Base-by-base conservation (phyloP, 306 rosid genomes). In the Pachyrhizus erosus region DNA sequence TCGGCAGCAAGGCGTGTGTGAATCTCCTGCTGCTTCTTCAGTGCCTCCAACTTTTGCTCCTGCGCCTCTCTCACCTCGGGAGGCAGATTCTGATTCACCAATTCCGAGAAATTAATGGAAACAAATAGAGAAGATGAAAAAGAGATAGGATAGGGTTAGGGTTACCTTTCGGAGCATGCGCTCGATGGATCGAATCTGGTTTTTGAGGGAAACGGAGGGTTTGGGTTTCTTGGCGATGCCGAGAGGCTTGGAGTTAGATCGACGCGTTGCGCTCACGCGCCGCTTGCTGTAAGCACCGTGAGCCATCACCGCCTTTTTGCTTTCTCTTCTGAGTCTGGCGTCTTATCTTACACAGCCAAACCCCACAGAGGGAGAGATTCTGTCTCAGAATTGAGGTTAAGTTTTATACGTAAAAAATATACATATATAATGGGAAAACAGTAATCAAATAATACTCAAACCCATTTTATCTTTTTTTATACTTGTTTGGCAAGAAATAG, bases 231-330 rank as follows among this genome's bases (percentile, higher is more conserved):
- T 96, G 70, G 88, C 84, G 27, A 83, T 80, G 23, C 89, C 91
- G 64, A 89, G 70, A 14, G 88, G 83, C 82, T 92, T 91, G 21
- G 97, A 89, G 85, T 91, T 92, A 24, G 98, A 92, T 66, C 97
- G 92, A 39, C 97, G 97, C 15, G 82, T 90, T 0, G 97, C 74
- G 8, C 87, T 83, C 43, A 78, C 96, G 84, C 97, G 89, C 80
- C 99, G 98, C 84, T 96, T 96, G 86, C 85, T 89, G 70, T 88
- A 89, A 86, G 92, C 96, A 9, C 99, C 99, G 67, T 93, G 99
- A 80, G 97, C 96, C 99, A 96, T 96, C 31, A 9, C 34, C 10
- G 12, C 10, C 13, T 42, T 14, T 8, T 0, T 0, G 46, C 40
- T 5, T 37, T 37, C 8, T 37, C 2, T 37, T 7, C 42, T 37